These are phyloP conservation scores for Prunella vulgaris DNA, from an alignment of 257 asterid genomes.

Conservation along the genomic window DNA sequence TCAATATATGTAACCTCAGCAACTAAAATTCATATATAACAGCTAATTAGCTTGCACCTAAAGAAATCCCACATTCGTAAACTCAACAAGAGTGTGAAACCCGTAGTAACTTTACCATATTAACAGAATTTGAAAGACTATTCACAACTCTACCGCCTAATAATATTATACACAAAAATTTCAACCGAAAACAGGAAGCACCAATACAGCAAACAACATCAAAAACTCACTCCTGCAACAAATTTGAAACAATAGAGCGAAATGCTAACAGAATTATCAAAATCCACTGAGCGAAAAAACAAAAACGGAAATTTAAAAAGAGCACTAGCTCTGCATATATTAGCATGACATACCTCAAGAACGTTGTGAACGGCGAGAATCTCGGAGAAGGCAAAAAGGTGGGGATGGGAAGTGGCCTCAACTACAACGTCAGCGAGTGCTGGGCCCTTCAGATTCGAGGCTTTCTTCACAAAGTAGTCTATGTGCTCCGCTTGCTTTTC, in stretches of 20 bases:
- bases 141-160: neutral
- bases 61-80: neutral
- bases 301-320: neutral
- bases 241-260: neutral
- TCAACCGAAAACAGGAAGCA: neutral
- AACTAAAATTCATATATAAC: neutral
- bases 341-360: constrained; percentile 40
- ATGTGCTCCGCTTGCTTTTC: constrained; percentile 82
- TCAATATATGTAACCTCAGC: neutral
- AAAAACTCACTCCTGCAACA: neutral
- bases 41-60: neutral
- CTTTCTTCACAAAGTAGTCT: constrained; percentile 70
- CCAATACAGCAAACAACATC: neutral
- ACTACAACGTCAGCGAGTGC: constrained; percentile 48
- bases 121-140: neutral
- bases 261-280: constrained; percentile 1
- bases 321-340: neutral
- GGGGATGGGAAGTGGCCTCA: constrained; percentile 87
- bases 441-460: constrained; percentile 48
- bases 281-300: neutral
- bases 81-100: neutral
- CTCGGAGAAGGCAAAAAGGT: constrained; percentile 90
- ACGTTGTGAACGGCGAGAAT: constrained; percentile 62
- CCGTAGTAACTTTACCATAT: neutral
- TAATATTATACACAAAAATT: neutral